phyloP scores from a whole-genome alignment of 495 filamentous ascomycete genomes.

The Aspergillus sparsus region DNA sequence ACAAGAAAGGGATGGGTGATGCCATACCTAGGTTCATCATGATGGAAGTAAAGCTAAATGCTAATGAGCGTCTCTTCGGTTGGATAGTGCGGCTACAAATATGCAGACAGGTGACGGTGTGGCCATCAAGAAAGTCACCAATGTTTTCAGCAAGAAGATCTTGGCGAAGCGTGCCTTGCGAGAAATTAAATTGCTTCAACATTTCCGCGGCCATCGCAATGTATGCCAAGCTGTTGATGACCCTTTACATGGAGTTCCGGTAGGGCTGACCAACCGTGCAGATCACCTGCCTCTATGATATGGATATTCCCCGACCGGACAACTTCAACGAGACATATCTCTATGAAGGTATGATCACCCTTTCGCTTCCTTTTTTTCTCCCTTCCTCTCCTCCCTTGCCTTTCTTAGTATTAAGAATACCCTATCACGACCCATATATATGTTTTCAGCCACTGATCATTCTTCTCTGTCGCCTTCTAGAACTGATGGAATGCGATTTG shows the following conservation, averaged over 20 bases:
- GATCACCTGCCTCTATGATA: conserved; percentile 99
- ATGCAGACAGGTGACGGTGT: conserved; percentile 90
- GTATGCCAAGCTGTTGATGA: conserved; percentile 42
- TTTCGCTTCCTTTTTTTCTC: not conserved
- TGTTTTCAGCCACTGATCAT: conserved; percentile 2
- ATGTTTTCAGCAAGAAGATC: conserved; percentile 99
- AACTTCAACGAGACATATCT: conserved; percentile 99
- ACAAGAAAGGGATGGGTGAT: not conserved
- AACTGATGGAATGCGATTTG: conserved; percentile 98
- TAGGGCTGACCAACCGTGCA: conserved; percentile 43
- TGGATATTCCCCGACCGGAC: conserved; percentile 97
- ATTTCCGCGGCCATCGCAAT: conserved; percentile 88
- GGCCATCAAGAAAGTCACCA: conserved; percentile 98
- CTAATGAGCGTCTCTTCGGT: conserved; percentile 1
- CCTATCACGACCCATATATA: not conserved
- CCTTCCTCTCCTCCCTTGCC: too few species aligned
- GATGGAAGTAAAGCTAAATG: not conserved
- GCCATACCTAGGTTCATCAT: not conserved
- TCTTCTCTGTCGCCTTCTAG: conserved; percentile 47
- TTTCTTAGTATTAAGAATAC: too few species aligned
- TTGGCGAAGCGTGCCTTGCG: conserved; percentile 94
- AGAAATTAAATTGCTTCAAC: conserved; percentile 98
- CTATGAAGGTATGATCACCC: conserved; percentile 74
- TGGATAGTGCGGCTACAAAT: conserved; percentile 82
- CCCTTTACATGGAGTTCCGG: conserved; percentile 14